Conservation (phyloP, 352 stramenopile species). For the Plasmopara muralis region DNA sequence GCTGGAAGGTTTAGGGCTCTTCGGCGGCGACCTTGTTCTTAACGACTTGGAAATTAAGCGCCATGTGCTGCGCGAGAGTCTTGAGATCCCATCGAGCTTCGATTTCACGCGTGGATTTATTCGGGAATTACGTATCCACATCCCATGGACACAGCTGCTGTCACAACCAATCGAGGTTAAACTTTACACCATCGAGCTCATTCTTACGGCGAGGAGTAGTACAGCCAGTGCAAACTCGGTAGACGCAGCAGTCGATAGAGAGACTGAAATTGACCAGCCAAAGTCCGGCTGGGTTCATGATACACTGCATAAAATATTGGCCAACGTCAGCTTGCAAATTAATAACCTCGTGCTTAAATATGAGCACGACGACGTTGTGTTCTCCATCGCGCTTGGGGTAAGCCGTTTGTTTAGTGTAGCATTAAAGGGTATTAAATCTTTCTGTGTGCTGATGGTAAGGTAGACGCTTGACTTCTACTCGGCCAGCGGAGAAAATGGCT, state of each 20-base stretch:
- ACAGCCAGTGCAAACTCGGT: background rate
- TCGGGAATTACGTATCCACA: conserved; percentile 82
- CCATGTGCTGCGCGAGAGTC: conserved; percentile 77
- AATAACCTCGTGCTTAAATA: conserved; percentile 88
- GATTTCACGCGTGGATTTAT: conserved; percentile 85
- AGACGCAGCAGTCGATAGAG: conserved; percentile 5
- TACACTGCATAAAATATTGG: conserved; percentile 71
- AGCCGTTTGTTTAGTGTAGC: conserved; percentile 1
- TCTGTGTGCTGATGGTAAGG: background rate
- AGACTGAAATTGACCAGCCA: conserved; percentile 56
- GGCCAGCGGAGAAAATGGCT: conserved; percentile 46
- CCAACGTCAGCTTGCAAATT: conserved; percentile 79
- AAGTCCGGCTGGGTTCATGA: conserved; percentile 80
- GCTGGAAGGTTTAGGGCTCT: conserved; percentile 76
- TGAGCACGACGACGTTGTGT: conserved; percentile 80
- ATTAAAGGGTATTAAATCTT: conserved; percentile 2
- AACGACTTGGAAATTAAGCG: conserved; percentile 87
- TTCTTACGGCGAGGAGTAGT: conserved; percentile 54
- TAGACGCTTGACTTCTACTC: conserved; percentile 77
- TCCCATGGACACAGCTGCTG: conserved; percentile 83
- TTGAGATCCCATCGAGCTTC: conserved; percentile 83
- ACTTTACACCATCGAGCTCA: conserved; percentile 85
- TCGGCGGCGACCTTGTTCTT: conserved; percentile 79
- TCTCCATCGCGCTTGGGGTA: conserved; percentile 78
- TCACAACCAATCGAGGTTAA: conserved; percentile 86